Evolutionary conservation across 805 yeast species (phyloP).

Genomic region (Millerago galiae): DNA sequence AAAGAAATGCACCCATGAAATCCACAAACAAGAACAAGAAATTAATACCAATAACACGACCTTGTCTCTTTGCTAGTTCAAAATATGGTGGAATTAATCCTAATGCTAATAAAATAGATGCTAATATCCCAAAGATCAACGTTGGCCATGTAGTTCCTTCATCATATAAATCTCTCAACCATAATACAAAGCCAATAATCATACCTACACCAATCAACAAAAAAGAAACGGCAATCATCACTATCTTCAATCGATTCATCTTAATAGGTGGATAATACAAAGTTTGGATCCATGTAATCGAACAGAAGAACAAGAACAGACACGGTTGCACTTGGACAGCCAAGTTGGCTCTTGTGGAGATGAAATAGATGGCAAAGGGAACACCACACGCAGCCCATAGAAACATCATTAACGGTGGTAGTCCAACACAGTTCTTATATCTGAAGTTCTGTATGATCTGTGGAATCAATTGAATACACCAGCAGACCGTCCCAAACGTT

Average conservation of each 20-base stretch:
- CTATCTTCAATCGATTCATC: conserved; percentile 32
- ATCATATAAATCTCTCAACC: conserved; percentile 52
- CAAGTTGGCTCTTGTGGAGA: conserved; percentile 62
- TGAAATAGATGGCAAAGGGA: conserved; percentile 80
- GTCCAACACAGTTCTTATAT: conserved; percentile 75
- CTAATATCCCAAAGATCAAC: conserved; percentile 72
- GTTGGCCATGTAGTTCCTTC: conserved; percentile 68
- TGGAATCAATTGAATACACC: conserved; percentile 91
- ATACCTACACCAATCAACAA: conserved; percentile 44
- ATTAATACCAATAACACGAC: conserved; percentile 86
- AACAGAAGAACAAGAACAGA: conserved; percentile 67
- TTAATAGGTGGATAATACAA: conserved; percentile 72
- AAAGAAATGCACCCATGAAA: conserved; percentile 75
- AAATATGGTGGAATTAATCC: conserved; percentile 89
- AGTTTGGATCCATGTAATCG: conserved; percentile 60
- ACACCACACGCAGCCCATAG: conserved; percentile 76
- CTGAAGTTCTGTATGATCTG: conserved; percentile 72
- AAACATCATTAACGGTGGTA: conserved; percentile 84
- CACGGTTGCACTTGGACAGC: conserved; percentile 87
- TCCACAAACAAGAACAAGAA: conserved; percentile 74
- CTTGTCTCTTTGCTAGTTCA: conserved; percentile 72
- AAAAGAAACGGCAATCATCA: conserved; percentile 31
- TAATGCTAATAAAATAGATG: conserved; percentile 65
- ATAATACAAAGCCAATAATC: conserved; percentile 65
- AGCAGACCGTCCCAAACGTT: conserved; percentile 82